These are phyloP conservation scores for Magnolia changhungtana DNA, from an alignment of 164 flowering plant species.

Conservation along the genomic window DNA sequence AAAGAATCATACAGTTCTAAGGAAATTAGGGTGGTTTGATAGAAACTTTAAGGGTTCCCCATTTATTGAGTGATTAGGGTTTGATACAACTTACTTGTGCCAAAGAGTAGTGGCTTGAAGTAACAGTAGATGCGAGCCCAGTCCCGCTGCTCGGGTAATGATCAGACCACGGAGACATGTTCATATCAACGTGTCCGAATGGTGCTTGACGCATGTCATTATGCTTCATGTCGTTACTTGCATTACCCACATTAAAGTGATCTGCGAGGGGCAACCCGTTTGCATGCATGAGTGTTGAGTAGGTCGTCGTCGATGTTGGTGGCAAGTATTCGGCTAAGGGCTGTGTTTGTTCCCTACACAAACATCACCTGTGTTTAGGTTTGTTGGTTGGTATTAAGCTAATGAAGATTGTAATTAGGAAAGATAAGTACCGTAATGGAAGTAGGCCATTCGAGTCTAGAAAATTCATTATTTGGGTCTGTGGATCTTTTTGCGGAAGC, in stretches of 20 bases:
- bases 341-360: slow-evolving; percentile 23
- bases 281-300: slow-evolving; percentile 5
- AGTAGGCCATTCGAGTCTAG: slow-evolving; percentile 41
- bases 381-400: background rate
- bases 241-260: slow-evolving; percentile 13
- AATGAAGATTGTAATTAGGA: slow-evolving; percentile 5
- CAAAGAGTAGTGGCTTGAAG: background rate
- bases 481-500: slow-evolving; percentile 40
- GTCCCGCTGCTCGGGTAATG: slow-evolving; percentile 25
- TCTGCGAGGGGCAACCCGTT: slow-evolving; percentile 17
- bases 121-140: background rate
- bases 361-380: background rate
- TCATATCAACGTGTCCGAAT: slow-evolving; percentile 29
- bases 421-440: slow-evolving; percentile 29
- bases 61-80: background rate
- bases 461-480: slow-evolving; percentile 30
- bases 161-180: slow-evolving; percentile 33
- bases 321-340: slow-evolving; percentile 1
- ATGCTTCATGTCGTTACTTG: slow-evolving; percentile 20
- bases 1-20: no score
- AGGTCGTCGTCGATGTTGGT: slow-evolving; percentile 2
- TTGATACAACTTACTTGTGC: background rate
- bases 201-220: slow-evolving; percentile 11
- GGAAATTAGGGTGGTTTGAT: no score
- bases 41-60: no score